Evolutionary conservation across 345 rosid species (phyloP).

Genomic region (Psidium friedrichsthalianum): DNA sequence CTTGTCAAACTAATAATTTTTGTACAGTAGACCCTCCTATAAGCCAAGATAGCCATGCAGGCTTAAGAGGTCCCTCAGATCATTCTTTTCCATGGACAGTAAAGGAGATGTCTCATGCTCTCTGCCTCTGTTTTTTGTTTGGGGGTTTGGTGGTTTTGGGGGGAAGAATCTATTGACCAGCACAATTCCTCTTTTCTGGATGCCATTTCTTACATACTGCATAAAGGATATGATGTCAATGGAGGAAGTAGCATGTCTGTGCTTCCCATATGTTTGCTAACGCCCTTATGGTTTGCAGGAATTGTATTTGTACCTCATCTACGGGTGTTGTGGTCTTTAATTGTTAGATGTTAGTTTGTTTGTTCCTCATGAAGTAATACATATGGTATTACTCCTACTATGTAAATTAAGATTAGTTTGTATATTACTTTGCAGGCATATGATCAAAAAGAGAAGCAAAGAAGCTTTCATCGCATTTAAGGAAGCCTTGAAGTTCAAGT

Average conservation of each 20-base stretch:
- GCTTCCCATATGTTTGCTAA: not conserved
- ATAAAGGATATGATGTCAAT: not conserved
- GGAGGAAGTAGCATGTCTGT: not conserved
- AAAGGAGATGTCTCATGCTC: not conserved
- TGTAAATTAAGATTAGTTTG: not conserved
- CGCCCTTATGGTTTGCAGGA: not conserved
- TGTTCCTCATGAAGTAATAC: not conserved
- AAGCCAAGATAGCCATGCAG: not conserved
- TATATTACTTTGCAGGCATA: slow-evolving; percentile 50
- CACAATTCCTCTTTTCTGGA: not conserved
- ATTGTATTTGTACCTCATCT: not conserved
- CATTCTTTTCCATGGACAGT: not conserved
- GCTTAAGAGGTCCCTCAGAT: not conserved
- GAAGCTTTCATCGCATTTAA: slow-evolving; percentile 85
- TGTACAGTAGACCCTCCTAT: not conserved
- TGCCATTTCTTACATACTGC: not conserved
- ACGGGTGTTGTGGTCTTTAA: not conserved
- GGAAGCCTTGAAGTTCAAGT: slow-evolving; percentile 96
- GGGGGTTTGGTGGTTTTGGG: no score
- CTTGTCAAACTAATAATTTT: not conserved
- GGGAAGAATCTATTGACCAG: not conserved
- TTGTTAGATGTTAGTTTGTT: not conserved
- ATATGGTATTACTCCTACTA: not conserved
- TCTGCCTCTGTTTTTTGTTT: not conserved
- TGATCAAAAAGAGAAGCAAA: slow-evolving; percentile 78